Evolutionary conservation across 768 basidiomycete genomes (phyloP).

Genomic region (Tricholoma terreum): DNA sequence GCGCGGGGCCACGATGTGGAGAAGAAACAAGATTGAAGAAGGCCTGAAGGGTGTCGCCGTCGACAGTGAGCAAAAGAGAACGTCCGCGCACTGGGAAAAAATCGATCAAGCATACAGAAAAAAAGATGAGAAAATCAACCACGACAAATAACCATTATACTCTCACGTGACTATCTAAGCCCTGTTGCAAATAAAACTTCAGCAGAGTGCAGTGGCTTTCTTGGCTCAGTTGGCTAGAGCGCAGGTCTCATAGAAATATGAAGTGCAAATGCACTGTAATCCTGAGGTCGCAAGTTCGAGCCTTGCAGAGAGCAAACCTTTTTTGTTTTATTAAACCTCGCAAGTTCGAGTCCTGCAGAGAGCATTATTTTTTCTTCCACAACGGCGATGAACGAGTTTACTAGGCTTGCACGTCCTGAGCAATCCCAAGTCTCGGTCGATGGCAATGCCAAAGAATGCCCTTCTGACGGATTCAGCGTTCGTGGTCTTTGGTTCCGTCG

Average conservation of each 20-base stretch:
- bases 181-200: too few relatives aligned
- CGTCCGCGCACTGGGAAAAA: slow-evolving; percentile 12
- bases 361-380: slow-evolving; percentile 30
- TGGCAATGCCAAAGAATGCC: slow-evolving; percentile 34
- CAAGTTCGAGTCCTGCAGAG: slow-evolving; percentile 60
- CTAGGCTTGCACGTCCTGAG: slow-evolving; percentile 34
- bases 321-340: slow-evolving; percentile 30
- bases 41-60: slow-evolving; percentile 7
- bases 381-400: slow-evolving; percentile 33
- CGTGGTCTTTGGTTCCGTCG: slow-evolving; percentile 14
- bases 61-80: slow-evolving; percentile 13
- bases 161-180: too few relatives aligned
- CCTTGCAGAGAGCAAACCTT: slow-evolving; percentile 48
- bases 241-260: slow-evolving; percentile 31
- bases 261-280: slow-evolving; percentile 29
- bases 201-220: slow-evolving; percentile 14
- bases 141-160: slow-evolving; percentile 12
- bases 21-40: slow-evolving; percentile 18
- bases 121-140: slow-evolving; percentile 13
- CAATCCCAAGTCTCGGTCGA: slow-evolving; percentile 37
- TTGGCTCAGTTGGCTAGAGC: slow-evolving; percentile 34
- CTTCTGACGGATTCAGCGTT: slow-evolving; percentile 46
- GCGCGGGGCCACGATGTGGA: slow-evolving; percentile 35
- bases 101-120: slow-evolving; percentile 23
- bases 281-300: slow-evolving; percentile 63